phyloP scores from a whole-genome alignment of 805 yeast genomes.

The Komagataella pastoris region DNA sequence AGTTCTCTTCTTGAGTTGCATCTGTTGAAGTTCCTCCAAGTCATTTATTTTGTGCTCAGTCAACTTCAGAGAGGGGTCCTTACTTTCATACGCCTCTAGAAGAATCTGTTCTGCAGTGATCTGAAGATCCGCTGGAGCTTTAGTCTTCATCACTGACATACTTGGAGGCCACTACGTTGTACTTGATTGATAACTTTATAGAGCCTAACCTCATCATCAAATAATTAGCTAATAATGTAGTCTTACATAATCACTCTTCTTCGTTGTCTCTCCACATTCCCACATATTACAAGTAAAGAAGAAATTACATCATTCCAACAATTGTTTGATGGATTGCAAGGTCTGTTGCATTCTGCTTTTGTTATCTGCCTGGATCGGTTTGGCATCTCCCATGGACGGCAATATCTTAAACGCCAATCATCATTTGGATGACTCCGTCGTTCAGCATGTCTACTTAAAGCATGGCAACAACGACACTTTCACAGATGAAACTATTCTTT shows the following conservation, averaged over 20 bases:
- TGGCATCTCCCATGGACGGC: too few species aligned
- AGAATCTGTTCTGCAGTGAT: conserved; percentile 54
- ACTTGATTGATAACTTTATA: background rate
- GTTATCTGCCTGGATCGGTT: too few species aligned
- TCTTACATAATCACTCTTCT: too few species aligned
- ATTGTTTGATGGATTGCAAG: too few species aligned
- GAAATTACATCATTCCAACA: too few species aligned
- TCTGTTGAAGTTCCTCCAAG: conserved; percentile 66
- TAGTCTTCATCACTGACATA: conserved; percentile 11
- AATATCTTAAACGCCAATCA: too few species aligned
- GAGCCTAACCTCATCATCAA: background rate
- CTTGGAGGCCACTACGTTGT: background rate
- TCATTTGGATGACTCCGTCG: conserved; percentile 25
- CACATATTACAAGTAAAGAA: too few species aligned
- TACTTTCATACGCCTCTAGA: conserved; percentile 43
- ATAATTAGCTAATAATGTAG: too few species aligned
- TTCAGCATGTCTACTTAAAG: conserved; percentile 47
- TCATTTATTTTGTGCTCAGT: conserved; percentile 48
- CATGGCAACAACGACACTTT: too few species aligned
- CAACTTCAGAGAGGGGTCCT: conserved; percentile 22
- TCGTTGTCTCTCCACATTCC: too few species aligned
- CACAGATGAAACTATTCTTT: too few species aligned
- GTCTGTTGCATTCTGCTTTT: too few species aligned
- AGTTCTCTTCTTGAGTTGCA: conserved; percentile 61
- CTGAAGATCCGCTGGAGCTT: conserved; percentile 35